Evolutionary conservation across 2,329 filamentous ascomycete species (phyloP), one percentile per base, ranked within the genome.

Genomic region (Diaporthe sp.): DNA sequence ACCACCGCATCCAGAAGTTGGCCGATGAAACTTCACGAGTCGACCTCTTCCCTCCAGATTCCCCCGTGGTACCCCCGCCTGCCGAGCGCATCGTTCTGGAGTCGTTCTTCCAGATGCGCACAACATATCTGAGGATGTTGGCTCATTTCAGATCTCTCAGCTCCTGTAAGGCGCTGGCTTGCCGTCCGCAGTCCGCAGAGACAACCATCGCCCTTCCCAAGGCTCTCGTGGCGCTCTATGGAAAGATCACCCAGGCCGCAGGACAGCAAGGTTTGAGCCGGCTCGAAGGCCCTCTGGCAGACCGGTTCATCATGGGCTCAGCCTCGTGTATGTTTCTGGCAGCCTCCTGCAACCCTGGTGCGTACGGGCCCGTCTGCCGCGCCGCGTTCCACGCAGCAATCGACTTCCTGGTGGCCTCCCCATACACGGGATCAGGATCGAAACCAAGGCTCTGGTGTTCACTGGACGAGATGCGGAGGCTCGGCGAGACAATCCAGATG

Each of bases 271-370:
- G 60, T 3, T 3, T 64, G 9, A 64, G 28, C 17, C 40, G 40
- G 9, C 60, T 64, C 60, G 40, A 30, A 12, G 60, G 60, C 40
- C 60, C 60, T 5, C 40, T 64, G 13, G 60, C 60, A 7, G 60
- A 64, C 60, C 40, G 60, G 4, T 64, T 47, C 28, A 64, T 64
- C 28, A 64, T 64, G 60, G 60, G 60, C 1, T 64, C 60, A 4
- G 60, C 40, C 4, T 64, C 60, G 25, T 64, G 60, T 35, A 64
- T 64, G 60, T 64, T 64, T 15, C 60, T 64, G 40, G 60, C 60
- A 0, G 60, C 60, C 17, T 64, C 40, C 4, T 64, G 60, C 25
- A 64, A 64, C 28, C 60, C 60, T 6, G 15, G 10, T 8, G 38
- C 60, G 1, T 64, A 64, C 25, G 60, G 60, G 9, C 60, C 60